phyloP scores from a whole-genome alignment of 768 basidiomycete species.

The Suillus ampliporus region DNA sequence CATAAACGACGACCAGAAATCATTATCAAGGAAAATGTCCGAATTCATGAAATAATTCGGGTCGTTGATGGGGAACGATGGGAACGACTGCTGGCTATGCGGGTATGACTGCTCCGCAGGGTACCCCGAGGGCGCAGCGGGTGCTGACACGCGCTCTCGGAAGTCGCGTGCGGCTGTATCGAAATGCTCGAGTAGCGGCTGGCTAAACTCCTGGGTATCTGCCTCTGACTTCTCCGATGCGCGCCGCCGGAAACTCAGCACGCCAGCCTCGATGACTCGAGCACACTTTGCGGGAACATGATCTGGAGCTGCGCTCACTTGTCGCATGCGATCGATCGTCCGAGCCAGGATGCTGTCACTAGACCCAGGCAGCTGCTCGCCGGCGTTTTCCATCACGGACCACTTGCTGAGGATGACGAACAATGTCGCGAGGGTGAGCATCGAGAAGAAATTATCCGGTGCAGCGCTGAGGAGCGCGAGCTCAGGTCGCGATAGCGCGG shows the following conservation, averaged over 20 bases:
- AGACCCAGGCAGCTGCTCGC: conserved; percentile 42
- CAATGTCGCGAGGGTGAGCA: conserved; percentile 50
- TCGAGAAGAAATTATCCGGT: conserved; percentile 47
- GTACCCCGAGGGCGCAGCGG: conserved; percentile 5
- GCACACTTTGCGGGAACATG: conserved; percentile 48
- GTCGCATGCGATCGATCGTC: conserved; percentile 40
- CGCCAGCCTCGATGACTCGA: conserved; percentile 43
- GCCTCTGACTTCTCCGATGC: conserved; percentile 28
- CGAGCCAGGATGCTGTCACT: conserved; percentile 43
- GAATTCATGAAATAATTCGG: conserved; percentile 39
- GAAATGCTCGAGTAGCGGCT: conserved; percentile 28
- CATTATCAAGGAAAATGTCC: conserved; percentile 48
- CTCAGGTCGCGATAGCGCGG: conserved; percentile 41
- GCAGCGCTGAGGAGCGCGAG: conserved; percentile 43
- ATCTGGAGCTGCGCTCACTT: conserved; percentile 43
- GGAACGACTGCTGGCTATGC: conserved; percentile 27
- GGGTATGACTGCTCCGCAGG: conserved; percentile 11
- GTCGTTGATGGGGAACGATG: conserved; percentile 31
- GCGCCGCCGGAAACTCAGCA: conserved; percentile 36
- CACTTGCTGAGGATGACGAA: conserved; percentile 51
- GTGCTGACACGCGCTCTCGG: conserved; percentile 17
- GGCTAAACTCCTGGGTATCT: conserved; percentile 25
- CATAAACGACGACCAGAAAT: conserved; percentile 51
- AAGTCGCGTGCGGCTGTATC: conserved; percentile 23
- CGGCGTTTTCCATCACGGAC: conserved; percentile 40